phyloP scores from a whole-genome alignment of 2,329 filamentous ascomycete species.

The Exophiala lecanii-corni region DNA sequence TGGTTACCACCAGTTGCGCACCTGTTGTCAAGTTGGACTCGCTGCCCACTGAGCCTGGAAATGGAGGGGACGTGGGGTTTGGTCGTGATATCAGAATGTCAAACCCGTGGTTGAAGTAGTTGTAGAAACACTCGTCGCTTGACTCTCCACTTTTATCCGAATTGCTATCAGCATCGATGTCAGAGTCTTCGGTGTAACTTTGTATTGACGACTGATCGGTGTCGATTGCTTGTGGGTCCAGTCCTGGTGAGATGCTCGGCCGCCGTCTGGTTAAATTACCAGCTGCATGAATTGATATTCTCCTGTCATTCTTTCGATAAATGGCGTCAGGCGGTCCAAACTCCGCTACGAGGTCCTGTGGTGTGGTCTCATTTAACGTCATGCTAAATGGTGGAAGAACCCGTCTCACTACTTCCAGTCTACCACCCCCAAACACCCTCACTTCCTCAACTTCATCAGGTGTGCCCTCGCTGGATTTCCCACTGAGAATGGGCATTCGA shows the following conservation, averaged over 20 bases:
- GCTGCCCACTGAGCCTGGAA: slow-evolving; percentile 41
- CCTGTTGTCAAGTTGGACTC: slow-evolving; percentile 30
- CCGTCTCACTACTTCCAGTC: slow-evolving; percentile 70
- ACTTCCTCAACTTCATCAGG: slow-evolving; percentile 85
- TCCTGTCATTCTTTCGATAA: slow-evolving; percentile 84
- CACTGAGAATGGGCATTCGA: slow-evolving; percentile 63
- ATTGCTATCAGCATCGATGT: slow-evolving; percentile 53
- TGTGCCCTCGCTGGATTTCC: slow-evolving; percentile 70
- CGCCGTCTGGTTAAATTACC: slow-evolving; percentile 47
- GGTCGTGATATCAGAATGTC: slow-evolving; percentile 86
- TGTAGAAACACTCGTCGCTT: slow-evolving; percentile 73
- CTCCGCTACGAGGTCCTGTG: slow-evolving; percentile 85
- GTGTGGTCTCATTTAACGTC: slow-evolving; percentile 76
- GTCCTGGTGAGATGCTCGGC: slow-evolving; percentile 31
- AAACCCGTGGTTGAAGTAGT: slow-evolving; percentile 94
- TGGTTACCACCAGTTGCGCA: slow-evolving; percentile 74
- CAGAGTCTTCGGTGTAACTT: slow-evolving; percentile 64
- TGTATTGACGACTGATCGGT: slow-evolving; percentile 72
- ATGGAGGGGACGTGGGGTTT: slow-evolving; percentile 58
- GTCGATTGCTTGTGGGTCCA: slow-evolving; percentile 50
- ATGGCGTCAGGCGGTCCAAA: slow-evolving; percentile 91
- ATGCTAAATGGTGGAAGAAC: slow-evolving; percentile 66
- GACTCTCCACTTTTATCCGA: slow-evolving; percentile 55
- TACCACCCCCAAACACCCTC: slow-evolving; percentile 71
- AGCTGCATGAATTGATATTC: slow-evolving; percentile 71